phyloP scores from a whole-genome alignment of 2,329 filamentous ascomycete genomes.

The Ophiocordyceps polyrhachis-furcata region DNA sequence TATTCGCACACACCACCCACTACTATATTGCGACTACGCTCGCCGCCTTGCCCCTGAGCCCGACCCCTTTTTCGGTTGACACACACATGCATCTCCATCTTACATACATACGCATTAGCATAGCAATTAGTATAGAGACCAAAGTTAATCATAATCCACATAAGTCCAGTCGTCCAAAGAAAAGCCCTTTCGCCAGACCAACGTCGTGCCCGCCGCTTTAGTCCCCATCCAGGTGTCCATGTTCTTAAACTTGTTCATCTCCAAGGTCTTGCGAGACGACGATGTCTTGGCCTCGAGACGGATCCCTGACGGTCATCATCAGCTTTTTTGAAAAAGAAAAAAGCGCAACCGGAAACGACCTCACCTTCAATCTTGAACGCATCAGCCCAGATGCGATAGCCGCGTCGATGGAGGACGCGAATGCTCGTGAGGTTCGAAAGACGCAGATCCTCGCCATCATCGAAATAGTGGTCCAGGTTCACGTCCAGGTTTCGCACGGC shows the following conservation, averaged over 20 bases:
- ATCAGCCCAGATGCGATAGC: neutral
- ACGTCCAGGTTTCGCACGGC: neutral
- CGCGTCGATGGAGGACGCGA: neutral
- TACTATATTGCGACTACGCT: too few species aligned
- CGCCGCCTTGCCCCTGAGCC: too few species aligned
- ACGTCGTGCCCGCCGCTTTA: neutral
- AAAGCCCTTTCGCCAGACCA: neutral
- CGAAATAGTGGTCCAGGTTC: neutral
- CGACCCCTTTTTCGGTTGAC: too few species aligned
- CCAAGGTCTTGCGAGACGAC: neutral
- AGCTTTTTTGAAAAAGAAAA: neutral
- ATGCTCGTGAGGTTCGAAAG: neutral
- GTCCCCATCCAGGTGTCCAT: neutral
- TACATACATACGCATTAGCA: too few species aligned
- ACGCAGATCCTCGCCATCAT: neutral
- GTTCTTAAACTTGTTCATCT: neutral
- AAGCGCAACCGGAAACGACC: neutral
- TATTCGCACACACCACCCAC: too few species aligned
- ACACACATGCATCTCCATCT: too few species aligned
- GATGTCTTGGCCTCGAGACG: neutral
- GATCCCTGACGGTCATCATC: neutral
- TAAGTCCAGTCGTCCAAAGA: neutral
- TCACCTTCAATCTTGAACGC: neutral
- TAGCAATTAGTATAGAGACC: too few species aligned
- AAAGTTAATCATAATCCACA: neutral